A percentile compares a stretch with the other conserved stretches of the same genome.
Evolutionary conservation across 805 yeast genomes (phyloP).

Genomic region (Blastobotrys chiropterorum): DNA sequence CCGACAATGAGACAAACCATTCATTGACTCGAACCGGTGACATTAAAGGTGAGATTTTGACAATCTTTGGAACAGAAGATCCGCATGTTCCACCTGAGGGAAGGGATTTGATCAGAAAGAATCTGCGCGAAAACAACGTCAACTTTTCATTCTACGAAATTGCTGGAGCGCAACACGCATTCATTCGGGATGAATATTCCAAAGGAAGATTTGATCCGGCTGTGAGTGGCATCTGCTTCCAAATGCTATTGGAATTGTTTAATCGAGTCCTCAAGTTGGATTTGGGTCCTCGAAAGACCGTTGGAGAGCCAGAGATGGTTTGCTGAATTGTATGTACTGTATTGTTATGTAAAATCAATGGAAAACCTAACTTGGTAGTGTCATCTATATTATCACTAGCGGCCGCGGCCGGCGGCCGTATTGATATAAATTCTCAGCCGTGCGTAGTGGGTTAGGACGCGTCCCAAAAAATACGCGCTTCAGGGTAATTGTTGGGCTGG

Average conservation of each 20-base stretch:
- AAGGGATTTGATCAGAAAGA: conserved; percentile 60
- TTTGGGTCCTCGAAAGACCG: conserved; percentile 53
- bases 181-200: conserved; percentile 69
- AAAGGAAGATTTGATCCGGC: conserved; percentile 84
- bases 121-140: conserved; percentile 52
- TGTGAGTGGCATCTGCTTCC: conserved; percentile 58
- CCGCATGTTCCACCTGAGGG: conserved; percentile 78
- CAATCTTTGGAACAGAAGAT: conserved; percentile 73
- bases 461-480: background rate
- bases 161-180: conserved; percentile 78
- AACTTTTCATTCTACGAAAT: conserved; percentile 68
- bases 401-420: too few relatives aligned
- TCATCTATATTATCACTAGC: too few relatives aligned
- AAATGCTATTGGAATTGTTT: conserved; percentile 64
- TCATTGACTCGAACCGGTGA: conserved; percentile 54
- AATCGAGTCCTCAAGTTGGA: conserved; percentile 61
- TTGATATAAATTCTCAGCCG: background rate
- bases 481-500: too few relatives aligned
- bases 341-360: background rate
- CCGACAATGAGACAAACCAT: conserved; percentile 47
- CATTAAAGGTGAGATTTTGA: conserved; percentile 50
- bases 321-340: conserved; percentile 38
- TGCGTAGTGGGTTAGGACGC: background rate
- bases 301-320: conserved; percentile 50
- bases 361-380: background rate